A percentile compares a stretch with the other conserved stretches of the same genome.
Evolutionary conservation across 176 grass and related monocot species (phyloP).

Genomic region (Raddia guianensis): DNA sequence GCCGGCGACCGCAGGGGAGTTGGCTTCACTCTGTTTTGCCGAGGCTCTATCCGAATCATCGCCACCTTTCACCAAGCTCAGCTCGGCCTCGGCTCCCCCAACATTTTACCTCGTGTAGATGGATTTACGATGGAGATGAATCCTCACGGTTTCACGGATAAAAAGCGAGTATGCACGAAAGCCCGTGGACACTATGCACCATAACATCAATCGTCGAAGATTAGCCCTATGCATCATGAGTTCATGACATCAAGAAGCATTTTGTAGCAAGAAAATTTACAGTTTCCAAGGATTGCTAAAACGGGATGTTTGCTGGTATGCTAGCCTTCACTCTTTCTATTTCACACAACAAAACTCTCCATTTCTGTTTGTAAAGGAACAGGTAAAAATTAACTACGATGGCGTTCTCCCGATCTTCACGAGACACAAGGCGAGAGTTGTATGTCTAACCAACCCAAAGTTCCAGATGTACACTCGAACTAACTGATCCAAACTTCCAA

Average conservation of each 20-base stretch:
- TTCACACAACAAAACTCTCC: constrained; percentile 39
- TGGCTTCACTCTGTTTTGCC: neutral
- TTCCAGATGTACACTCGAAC: neutral
- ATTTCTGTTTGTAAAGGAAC: constrained; percentile 3
- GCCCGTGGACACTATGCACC: neutral
- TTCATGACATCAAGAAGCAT: neutral
- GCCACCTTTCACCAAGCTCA: neutral
- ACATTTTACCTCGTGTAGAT: neutral
- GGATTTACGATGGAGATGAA: neutral
- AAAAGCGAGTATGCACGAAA: neutral
- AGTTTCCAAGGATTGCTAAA: constrained; percentile 40
- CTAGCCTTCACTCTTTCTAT: constrained; percentile 35
- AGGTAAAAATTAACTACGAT: neutral
- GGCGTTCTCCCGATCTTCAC: neutral
- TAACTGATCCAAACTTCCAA: constrained; percentile 18
- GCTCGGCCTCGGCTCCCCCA: neutral
- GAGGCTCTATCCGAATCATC: neutral
- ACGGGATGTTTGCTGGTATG: constrained; percentile 20
- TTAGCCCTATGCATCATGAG: too few relatives aligned
- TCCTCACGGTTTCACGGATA: neutral
- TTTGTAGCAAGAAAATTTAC: constrained; percentile 47
- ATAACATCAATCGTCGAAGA: too few relatives aligned
- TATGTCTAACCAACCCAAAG: constrained; percentile 28
- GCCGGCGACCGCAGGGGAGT: neutral
- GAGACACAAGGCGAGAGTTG: constrained; percentile 15